phyloP scores from a whole-genome alignment of 257 asterid genomes.

The Eucommia ulmoides region DNA sequence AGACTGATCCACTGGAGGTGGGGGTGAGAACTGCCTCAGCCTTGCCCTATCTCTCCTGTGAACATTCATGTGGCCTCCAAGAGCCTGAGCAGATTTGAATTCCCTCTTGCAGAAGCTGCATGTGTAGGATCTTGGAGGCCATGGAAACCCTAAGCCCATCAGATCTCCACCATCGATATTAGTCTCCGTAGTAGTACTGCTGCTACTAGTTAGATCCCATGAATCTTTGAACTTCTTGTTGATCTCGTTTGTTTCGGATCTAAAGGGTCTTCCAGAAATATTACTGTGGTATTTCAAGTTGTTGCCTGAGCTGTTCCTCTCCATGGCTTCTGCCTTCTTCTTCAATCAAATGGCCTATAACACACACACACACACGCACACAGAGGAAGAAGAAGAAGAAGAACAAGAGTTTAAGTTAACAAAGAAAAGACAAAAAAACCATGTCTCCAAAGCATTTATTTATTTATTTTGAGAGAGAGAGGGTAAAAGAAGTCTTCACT shows the following conservation, averaged over 20 bases:
- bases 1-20: slow-evolving; percentile 29
- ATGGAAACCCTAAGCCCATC: slow-evolving; percentile 46
- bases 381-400: not conserved
- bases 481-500: not conserved
- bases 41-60: slow-evolving; percentile 84
- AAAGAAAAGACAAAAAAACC: not conserved
- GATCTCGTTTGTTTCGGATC: slow-evolving; percentile 19
- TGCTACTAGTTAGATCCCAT: slow-evolving; percentile 13
- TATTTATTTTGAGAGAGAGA: no score
- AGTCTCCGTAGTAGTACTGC: not conserved
- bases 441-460: no score
- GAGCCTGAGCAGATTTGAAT: slow-evolving; percentile 91
- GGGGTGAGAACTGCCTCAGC: slow-evolving; percentile 34
- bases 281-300: slow-evolving; percentile 5
- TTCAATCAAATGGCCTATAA: no score
- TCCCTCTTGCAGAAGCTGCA: slow-evolving; percentile 89
- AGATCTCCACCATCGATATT: slow-evolving; percentile 27
- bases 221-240: slow-evolving; percentile 22
- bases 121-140: slow-evolving; percentile 84
- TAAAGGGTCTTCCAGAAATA: slow-evolving; percentile 11
- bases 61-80: slow-evolving; percentile 98
- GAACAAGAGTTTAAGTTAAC: not conserved
- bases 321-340: slow-evolving; percentile 7
- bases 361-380: not conserved
- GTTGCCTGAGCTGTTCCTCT: not conserved